phyloP scores from a whole-genome alignment of 768 basidiomycete species.

The Trametes meyenii region DNA sequence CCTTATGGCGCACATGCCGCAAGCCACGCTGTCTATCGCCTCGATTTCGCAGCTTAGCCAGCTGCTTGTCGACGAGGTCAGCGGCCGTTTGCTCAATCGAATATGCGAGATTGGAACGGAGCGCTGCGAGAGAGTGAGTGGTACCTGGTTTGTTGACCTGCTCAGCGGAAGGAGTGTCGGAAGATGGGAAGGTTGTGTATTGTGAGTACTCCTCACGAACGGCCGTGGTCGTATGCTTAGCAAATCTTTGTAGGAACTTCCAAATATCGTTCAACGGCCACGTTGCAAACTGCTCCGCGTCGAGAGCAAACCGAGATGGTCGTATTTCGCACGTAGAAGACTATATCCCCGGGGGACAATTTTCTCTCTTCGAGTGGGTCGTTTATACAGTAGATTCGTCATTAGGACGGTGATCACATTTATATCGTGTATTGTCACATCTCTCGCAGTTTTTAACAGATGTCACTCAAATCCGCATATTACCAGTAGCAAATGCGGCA shows the following conservation, averaged over 20 bases:
- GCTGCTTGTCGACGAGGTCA: conserved; percentile 77
- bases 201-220: conserved; percentile 52
- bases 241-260: conserved; percentile 57
- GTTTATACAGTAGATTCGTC: conserved; percentile 45
- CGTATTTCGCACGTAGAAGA: conserved; percentile 41
- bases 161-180: conserved; percentile 66
- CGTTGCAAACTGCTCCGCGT: conserved; percentile 60
- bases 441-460: too few relatives aligned
- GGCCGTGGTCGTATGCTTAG: not conserved
- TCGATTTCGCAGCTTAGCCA: conserved; percentile 78
- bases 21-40: conserved; percentile 72
- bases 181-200: conserved; percentile 76
- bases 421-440: not conserved
- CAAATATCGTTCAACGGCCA: conserved; percentile 55
- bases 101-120: conserved; percentile 70
- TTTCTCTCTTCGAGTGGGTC: conserved; percentile 59
- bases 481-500: too few relatives aligned
- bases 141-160: conserved; percentile 80
- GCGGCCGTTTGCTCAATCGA: conserved; percentile 64
- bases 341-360: conserved; percentile 37
- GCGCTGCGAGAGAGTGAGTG: conserved; percentile 50
- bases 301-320: conserved; percentile 25
- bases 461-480: too few relatives aligned
- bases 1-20: conserved; percentile 76
- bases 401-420: conserved; percentile 3